Evolutionary conservation across 1,284 basidiomycete species (phyloP), one percentile per base, ranked within the genome.

Genomic region (Ganoderma leucocontextum): DNA sequence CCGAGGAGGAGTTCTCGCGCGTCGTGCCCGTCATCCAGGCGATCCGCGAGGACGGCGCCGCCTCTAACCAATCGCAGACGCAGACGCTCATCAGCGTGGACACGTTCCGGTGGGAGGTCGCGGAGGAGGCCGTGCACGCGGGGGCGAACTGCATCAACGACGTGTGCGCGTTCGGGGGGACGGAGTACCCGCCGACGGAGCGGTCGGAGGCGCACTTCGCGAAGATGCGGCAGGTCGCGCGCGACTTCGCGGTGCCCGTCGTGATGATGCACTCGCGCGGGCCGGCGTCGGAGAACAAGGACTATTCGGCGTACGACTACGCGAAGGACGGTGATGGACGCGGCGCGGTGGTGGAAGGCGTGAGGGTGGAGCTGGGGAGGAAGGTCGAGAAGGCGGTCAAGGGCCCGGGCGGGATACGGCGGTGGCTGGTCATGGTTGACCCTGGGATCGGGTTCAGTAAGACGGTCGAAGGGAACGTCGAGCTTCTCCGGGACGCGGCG

Each of bases 371-470:
- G 79, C 85, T 99, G 1, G 91, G 89, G 0, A 80, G 80, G 41
- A 91, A 91, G 72, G 88, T 98, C 0, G 83, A 89, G 4, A 75
- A 78, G 1, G 91, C 96, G 15, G 84, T 97, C n/a, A 84, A 84
- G 17, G 91, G 92, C 0, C 82, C 79, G 29, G 91, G 91, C 2
- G 95, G 96, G 9, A 82, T 99, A 5, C 86, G 94, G 64, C 81
- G 95, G 39, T 99, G 97, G 97, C 88, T 95, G 73, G 90, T 99
- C 66, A 87, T 99, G 63, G 85, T 95, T 15, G 98, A 99, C 80
- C 96, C 97, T 0, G 97, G 98, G 0, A 84, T 99, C 62, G 97
- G 98, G 7, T 99, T 99, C 78, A 97, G 97, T 77, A 99, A 99
- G 81, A 88, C 90, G 0, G 79, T 91, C 1, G 84, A 90, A 25